These are phyloP conservation scores for Solanum stenotomum DNA, from an alignment of 257 asterid genomes.

Conservation along the genomic window DNA sequence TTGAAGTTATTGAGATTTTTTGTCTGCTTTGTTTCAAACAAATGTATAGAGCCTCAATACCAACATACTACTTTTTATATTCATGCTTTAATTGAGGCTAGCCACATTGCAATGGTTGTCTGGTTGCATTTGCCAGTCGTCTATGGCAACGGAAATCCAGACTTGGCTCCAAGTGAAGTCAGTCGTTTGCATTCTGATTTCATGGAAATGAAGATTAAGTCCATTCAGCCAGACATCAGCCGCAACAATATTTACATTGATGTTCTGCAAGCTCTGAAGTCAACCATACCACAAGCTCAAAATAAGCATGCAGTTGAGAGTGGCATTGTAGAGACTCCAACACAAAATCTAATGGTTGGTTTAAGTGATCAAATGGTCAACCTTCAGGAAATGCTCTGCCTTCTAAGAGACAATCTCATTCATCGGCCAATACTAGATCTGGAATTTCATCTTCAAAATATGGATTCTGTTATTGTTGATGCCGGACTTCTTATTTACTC, in stretches of 20 bases:
- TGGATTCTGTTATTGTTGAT: not conserved
- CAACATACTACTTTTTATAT: too few relatives aligned
- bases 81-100: too few relatives aligned
- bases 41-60: too few relatives aligned
- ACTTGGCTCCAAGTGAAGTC: not conserved
- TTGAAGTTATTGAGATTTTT: not conserved
- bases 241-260: not conserved
- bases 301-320: not conserved
- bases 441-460: not conserved
- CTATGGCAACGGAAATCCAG: not conserved
- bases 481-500: not conserved
- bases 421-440: not conserved
- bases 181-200: not conserved
- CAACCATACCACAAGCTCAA: not conserved
- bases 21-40: not conserved
- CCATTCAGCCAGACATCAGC: not conserved
- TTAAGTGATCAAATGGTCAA: not conserved
- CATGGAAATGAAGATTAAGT: not conserved
- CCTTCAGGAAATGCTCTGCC: not conserved
- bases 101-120: too few relatives aligned
- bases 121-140: not conserved
- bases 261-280: not conserved
- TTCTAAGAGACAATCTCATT: not conserved
- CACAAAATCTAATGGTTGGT: not conserved
- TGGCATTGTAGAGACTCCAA: not conserved